Base-by-base conservation (phyloP, 1,284 basidiomycete species). In the Naganishia sp. region DNA sequence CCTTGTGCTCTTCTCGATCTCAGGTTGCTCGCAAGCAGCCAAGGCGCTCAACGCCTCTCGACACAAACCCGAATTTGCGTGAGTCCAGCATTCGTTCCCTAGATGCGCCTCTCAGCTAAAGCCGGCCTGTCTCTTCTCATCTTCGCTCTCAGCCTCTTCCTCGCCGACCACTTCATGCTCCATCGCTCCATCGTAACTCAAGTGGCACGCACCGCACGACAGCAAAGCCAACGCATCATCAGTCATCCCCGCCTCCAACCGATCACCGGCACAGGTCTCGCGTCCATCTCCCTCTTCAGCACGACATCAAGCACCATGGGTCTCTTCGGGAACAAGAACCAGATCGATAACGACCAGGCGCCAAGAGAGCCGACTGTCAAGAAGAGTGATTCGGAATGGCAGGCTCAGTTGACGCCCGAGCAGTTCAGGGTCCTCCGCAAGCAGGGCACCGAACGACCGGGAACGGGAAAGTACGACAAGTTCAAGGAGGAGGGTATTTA, bases 351-450 rank as follows among this genome's bases (percentile, higher is more conserved):
- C 13, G 46, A 65, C 18, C 52, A 68, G 39, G 63, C 67, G n/a
- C 64, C 68, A 1, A 16, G 39, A 43, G 57, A 70, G 45, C 73
- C 74, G 10, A 70, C 70, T 48, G 77, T 79, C 11, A 70, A 78
- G 69, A 94, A 92, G 82, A 82, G 85, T 33, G 90, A 94, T 6
- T 76, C 82, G n/a, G 92, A 95, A 77, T 96, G 93, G 93, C 84
- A 85, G 70, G 90, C 92, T 2, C 78, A 92, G 67, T 84, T 96
- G 57, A 86, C 85, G 45, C 87, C 87, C 0, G 87, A 93, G 77
- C 93, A 95, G 85, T 96, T 96, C 80, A 86, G 87, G 67, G 84
- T 95, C 59, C 80, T 96, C 11, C 87, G 94, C 55, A 74, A 90
- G 81, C 93, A 95, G 80, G 93, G 90, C 42, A 96, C 94, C 0